Conservation (phyloP, 2,329 filamentous ascomycete species). For the Fusarium nodosum region DNA sequence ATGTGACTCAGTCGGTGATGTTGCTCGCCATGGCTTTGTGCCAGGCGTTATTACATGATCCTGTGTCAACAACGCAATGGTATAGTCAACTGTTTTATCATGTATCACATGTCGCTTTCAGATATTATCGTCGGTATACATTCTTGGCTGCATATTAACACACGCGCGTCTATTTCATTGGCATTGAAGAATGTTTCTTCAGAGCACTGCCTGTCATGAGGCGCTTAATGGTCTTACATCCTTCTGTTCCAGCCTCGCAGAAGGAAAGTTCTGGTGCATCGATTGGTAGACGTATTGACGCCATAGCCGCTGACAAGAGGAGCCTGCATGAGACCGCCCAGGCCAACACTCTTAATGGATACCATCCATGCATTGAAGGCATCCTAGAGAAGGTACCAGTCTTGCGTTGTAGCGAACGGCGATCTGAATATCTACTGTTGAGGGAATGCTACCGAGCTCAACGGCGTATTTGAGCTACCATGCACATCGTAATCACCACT, state of each 20-base stretch:
- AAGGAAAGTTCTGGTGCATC: background rate
- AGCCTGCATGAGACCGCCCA: conserved; percentile 21
- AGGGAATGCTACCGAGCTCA: conserved; percentile 7
- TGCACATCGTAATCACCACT: conserved; percentile 38
- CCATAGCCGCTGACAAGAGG: conserved; percentile 9
- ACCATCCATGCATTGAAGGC: background rate
- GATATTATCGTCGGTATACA: background rate
- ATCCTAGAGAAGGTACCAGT: background rate
- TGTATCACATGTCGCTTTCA: background rate
- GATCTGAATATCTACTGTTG: conserved; percentile 26
- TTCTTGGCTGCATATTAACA: background rate
- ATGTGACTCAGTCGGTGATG: background rate
- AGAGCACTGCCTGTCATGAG: background rate
- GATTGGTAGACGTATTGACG: background rate
- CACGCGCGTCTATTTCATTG: background rate
- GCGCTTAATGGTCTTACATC: background rate
- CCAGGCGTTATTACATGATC: background rate
- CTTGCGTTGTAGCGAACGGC: conserved; percentile 14
- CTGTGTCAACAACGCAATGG: background rate
- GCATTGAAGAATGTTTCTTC: background rate
- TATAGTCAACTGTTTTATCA: background rate
- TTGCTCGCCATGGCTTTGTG: background rate
- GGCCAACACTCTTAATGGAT: conserved; percentile 1
- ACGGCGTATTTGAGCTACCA: background rate
- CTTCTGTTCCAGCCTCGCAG: background rate